Evolutionary conservation across 257 asterid species (phyloP), one percentile per base, ranked within the genome.

Genomic region (Primulina huaijiensis): DNA sequence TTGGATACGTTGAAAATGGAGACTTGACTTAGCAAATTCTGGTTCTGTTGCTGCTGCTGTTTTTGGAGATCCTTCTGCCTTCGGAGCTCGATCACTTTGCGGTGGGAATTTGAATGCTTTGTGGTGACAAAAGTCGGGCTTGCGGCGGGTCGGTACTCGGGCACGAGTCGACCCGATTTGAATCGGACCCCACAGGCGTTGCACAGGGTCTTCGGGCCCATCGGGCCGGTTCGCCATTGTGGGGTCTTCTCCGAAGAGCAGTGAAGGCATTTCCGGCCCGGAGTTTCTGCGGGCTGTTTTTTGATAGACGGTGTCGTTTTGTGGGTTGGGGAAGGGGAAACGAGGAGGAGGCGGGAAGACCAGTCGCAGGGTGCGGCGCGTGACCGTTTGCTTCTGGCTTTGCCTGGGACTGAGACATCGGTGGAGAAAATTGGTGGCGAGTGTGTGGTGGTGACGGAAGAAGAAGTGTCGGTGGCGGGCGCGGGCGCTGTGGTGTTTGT

Each of bases 151-250:
- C 90, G 79, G 72, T 86, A 86, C 30, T 86, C 90, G 2, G 90
- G 88, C 21, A 86, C 90, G 1, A 86, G 84, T 52, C 90, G 66
- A 31, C 90, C 90, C 29, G 90, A 83, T 74, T 85, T 85, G 62
- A 75, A 83, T 58, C 90, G 69, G 7, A 85, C 90, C 23, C 90
- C 90, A 68, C 90, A 85, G 27, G 90, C 90, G 21, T 85, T 85
- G 60, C 90, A 85, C 3, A 85, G 83, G 0, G 88, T 85, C 50
- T 86, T 86, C 14, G 90, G 88, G 57, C 90, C 90, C 90, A 83
- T 77, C 27, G 91, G 89, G 17, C 91, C 91, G 0, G 87, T 86
- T 64, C 91, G 64, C 91, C 91, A 83, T 5, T 86, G 91, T 1
- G 91, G 91, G 5, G 91, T 86, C 81, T 86, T 83, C 35, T 83